Conservation (phyloP, 2,329 filamentous ascomycete genomes). For the Tolypocladium sp. region DNA sequence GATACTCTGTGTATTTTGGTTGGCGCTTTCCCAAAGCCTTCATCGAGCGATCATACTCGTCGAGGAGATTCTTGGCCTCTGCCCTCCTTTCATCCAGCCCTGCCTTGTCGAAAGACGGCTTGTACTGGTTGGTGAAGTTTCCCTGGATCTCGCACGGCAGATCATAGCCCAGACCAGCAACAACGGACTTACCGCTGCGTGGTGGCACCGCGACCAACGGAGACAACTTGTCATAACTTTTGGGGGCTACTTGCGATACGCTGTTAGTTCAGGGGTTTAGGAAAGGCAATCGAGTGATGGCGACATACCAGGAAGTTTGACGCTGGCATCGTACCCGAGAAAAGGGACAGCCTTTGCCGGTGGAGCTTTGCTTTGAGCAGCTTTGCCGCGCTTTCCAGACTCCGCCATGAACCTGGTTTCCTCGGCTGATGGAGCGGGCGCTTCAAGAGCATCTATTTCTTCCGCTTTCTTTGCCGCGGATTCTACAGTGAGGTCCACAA, state of each 20-base stretch:
- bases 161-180: slow-evolving; percentile 27
- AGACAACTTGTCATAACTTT: slow-evolving; percentile 34
- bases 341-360: slow-evolving; percentile 28
- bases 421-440: slow-evolving; percentile 21
- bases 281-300: neutral
- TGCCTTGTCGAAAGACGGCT: slow-evolving; percentile 26
- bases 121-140: slow-evolving; percentile 29
- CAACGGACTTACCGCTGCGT: slow-evolving; percentile 26
- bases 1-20: slow-evolving; percentile 38
- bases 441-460: slow-evolving; percentile 21
- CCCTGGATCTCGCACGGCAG: slow-evolving; percentile 36
- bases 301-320: slow-evolving; percentile 26
- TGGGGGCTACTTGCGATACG: slow-evolving; percentile 18
- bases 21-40: slow-evolving; percentile 29
- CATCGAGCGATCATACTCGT: slow-evolving; percentile 33
- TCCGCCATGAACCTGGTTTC: slow-evolving; percentile 26
- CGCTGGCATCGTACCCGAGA: slow-evolving; percentile 26
- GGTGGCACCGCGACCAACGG: slow-evolving; percentile 32
- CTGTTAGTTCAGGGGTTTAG: neutral
- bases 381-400: slow-evolving; percentile 27
- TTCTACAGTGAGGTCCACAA: slow-evolving; percentile 20
- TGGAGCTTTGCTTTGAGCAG: slow-evolving; percentile 27
- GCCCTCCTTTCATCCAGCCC: slow-evolving; percentile 31
- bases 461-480: slow-evolving; percentile 20
- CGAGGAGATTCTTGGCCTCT: slow-evolving; percentile 28